Conservation (phyloP, 2,329 filamentous ascomycete genomes). For the Metarhizium album region DNA sequence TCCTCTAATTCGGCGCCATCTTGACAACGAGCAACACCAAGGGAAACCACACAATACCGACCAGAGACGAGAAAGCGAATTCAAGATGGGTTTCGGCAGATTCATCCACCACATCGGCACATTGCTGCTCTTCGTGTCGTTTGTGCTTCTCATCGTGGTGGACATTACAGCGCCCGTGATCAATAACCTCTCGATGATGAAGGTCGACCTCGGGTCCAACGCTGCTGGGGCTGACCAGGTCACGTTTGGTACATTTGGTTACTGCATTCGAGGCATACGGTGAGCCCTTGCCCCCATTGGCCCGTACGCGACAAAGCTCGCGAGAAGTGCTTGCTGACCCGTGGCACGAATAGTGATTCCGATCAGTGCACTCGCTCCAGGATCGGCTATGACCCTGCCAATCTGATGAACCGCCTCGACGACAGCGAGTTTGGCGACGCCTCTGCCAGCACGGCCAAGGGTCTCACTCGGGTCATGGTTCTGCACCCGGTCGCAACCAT, state of each 20-base stretch:
- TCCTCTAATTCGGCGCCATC: not conserved
- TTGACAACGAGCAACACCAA: not conserved
- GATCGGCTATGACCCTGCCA: conserved; percentile 46
- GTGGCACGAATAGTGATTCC: conserved; percentile 14
- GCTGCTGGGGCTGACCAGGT: conserved; percentile 25
- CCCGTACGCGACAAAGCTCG: not conserved
- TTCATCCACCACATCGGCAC: conserved; percentile 48
- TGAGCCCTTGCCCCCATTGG: conserved; percentile 10
- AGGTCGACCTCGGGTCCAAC: conserved; percentile 33
- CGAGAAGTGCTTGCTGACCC: conserved; percentile 1
- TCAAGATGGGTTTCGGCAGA: conserved; percentile 34
- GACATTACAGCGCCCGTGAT: conserved; percentile 49
- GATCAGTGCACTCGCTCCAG: conserved; percentile 36
- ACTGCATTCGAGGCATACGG: conserved; percentile 30
- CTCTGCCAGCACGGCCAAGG: conserved; percentile 32
- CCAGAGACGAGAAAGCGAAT: not conserved
- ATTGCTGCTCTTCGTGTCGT: conserved; percentile 43
- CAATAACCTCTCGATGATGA: conserved; percentile 41
- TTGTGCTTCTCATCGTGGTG: conserved; percentile 46
- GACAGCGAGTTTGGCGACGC: conserved; percentile 29
- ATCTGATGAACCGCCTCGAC: conserved; percentile 29
- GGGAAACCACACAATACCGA: not conserved
- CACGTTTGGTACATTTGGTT: conserved; percentile 51
- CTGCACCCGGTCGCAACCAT: conserved; percentile 51
- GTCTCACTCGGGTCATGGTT: conserved; percentile 48